Base-by-base conservation (phyloP, 2,329 filamentous ascomycete species). In the Colletotrichum sidae region DNA sequence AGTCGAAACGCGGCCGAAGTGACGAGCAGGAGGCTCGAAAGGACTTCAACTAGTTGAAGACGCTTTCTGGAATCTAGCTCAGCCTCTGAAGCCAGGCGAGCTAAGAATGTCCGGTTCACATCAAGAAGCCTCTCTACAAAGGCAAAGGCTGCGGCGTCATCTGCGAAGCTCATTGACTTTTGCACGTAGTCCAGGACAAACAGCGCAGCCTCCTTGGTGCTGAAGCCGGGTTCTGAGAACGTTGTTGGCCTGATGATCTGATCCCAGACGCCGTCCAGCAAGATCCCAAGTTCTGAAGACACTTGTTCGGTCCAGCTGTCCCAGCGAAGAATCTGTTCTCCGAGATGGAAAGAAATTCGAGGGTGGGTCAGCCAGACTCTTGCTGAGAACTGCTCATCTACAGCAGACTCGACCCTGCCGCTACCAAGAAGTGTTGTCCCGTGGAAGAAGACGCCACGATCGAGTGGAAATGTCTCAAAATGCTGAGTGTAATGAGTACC, bases 391-490 rank as follows among this genome's bases (percentile, higher is more conserved):
- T 70, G 72, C 38, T 68, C 56, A 35, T 77, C 75, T 2, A 78
- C 69, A 4, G 80, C 79, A 35, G 77, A 76, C 15, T 77, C 72
- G 6, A 90, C 70, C 1, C 78, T 74, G 2, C 87, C 87, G 68
- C 80, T 82, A 8, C 88, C 88, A 49, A 90, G 76, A 35, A 90
- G 72, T 0, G 87, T 90, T 56, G 79, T 84, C 66, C 84, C 80
- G 59, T 90, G 87, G 57, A 90, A 90, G 73, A 83, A 90, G 0
- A 85, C 80, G 3, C 83, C 83, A 7, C 74, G 70, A 44, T 85
- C 82, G 37, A 90, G 75, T 15, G 88, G 87, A 57, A 89, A 88
- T 5, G 87, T 74, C 50, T 90, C 87, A 67, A 91, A 91, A 70
- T 90, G 83, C 39, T 85, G 81, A 0, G 87, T 85, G 71, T 90